These are phyloP conservation scores for Yamadazyma ubonensis DNA, from an alignment of 805 yeast genomes.

Conservation along the genomic window DNA sequence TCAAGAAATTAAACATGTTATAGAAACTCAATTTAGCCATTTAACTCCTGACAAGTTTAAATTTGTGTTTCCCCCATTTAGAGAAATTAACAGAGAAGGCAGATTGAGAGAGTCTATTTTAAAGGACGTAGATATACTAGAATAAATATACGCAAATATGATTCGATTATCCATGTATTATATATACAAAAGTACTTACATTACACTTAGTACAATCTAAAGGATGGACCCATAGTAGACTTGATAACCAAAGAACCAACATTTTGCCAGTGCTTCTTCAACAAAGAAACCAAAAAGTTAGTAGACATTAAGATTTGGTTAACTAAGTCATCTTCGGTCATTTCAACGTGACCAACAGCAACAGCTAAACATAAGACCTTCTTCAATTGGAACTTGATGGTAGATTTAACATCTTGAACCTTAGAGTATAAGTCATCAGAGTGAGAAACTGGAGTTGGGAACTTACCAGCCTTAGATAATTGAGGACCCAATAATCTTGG, in stretches of 20 bases:
- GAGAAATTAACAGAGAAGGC: neutral
- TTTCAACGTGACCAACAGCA: slow-evolving; percentile 99
- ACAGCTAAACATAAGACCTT: slow-evolving; percentile 99
- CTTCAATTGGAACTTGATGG: slow-evolving; percentile 99
- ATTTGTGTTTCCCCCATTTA: slow-evolving; percentile 2
- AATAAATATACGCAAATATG: too few relatives aligned
- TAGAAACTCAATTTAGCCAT: slow-evolving; percentile 32
- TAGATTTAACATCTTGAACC: slow-evolving; percentile 96
- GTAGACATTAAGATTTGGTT: slow-evolving; percentile 98
- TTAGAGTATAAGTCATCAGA: slow-evolving; percentile 94
- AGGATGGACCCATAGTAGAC: slow-evolving; percentile 99
- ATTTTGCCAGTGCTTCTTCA: slow-evolving; percentile 99
- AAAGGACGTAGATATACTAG: neutral
- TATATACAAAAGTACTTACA: neutral
- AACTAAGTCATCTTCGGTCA: slow-evolving; percentile 94
- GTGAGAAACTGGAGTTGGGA: slow-evolving; percentile 99
- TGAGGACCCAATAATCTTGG: slow-evolving; percentile 99
- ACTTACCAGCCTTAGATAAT: slow-evolving; percentile 99
- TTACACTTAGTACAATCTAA: slow-evolving; percentile 88
- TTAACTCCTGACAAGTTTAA: slow-evolving; percentile 7
- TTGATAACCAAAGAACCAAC: slow-evolving; percentile 99
- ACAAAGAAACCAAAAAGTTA: slow-evolving; percentile 97
- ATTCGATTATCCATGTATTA: neutral
- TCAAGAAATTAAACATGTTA: slow-evolving; percentile 40
- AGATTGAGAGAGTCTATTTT: neutral